Evolutionary conservation across 345 rosid species (phyloP).

Genomic region (Brassica incana): DNA sequence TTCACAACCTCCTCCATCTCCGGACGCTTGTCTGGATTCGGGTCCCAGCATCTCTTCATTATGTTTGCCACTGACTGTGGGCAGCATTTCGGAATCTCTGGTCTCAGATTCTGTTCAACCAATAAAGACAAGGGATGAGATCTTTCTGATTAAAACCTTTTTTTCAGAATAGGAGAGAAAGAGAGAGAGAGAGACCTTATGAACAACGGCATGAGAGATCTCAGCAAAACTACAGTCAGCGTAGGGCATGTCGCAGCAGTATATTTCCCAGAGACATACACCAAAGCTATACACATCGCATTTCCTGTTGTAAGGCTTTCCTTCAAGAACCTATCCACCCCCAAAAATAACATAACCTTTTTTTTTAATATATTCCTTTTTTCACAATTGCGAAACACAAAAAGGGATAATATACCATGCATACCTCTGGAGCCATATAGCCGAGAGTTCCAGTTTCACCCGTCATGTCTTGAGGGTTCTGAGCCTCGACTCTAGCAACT

Average conservation of each 20-base stretch:
- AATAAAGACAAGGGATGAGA: neutral
- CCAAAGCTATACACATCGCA: slow-evolving; percentile 90
- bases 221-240: slow-evolving; percentile 73
- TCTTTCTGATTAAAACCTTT: neutral
- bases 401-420: neutral
- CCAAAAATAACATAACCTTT: neutral
- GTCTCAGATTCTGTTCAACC: slow-evolving; percentile 62
- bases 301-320: slow-evolving; percentile 76
- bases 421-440: slow-evolving; percentile 91
- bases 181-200: slow-evolving; percentile 48
- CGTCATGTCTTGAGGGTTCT: slow-evolving; percentile 76
- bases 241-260: slow-evolving; percentile 87
- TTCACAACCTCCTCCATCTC: slow-evolving; percentile 80
- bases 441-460: slow-evolving; percentile 91
- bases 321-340: slow-evolving; percentile 65
- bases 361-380: too few relatives aligned
- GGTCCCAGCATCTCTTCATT: slow-evolving; percentile 85
- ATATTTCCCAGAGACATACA: slow-evolving; percentile 84
- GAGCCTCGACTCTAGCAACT: slow-evolving; percentile 89
- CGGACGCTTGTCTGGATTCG: slow-evolving; percentile 63
- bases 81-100: slow-evolving; percentile 76
- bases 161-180: neutral
- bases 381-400: neutral
- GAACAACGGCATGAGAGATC: slow-evolving; percentile 73
- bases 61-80: slow-evolving; percentile 63